Evolutionary conservation across 169 alveolate genomes (phyloP).

Genomic region (Fabrea salina): DNA sequence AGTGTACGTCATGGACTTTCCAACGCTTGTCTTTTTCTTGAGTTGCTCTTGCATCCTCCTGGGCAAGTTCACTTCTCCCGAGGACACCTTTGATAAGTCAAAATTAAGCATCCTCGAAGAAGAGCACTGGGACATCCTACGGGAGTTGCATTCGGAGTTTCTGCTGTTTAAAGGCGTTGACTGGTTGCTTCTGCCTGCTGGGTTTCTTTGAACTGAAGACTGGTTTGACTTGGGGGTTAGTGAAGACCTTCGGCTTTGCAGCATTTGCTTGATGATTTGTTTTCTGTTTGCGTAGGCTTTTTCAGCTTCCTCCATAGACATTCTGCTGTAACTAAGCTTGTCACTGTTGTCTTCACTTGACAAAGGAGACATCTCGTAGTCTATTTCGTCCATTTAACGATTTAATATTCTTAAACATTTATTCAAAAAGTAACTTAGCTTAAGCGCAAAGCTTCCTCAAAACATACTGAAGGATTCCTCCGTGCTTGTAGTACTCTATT

Average conservation of each 20-base stretch:
- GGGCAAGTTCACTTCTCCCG: background rate
- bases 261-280: background rate
- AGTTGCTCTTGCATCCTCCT: background rate
- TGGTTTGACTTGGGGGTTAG: background rate
- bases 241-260: background rate
- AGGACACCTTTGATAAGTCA: no score
- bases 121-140: no score
- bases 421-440: no score
- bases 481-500: constrained; percentile 85
- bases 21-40: background rate
- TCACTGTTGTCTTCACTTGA: background rate
- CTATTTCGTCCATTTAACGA: background rate
- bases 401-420: no score
- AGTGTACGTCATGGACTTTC: no score
- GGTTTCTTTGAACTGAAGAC: background rate
- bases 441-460: constrained; percentile 85
- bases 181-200: background rate
- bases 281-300: background rate
- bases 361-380: constrained; percentile 7
- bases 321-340: background rate
- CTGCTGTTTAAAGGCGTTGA: background rate
- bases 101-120: no score
- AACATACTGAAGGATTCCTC: constrained; percentile 91
- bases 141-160: background rate
- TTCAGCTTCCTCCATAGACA: constrained; percentile 5